Conservation (phyloP, 441 rosid species). For the Brassica hybrid region DNA sequence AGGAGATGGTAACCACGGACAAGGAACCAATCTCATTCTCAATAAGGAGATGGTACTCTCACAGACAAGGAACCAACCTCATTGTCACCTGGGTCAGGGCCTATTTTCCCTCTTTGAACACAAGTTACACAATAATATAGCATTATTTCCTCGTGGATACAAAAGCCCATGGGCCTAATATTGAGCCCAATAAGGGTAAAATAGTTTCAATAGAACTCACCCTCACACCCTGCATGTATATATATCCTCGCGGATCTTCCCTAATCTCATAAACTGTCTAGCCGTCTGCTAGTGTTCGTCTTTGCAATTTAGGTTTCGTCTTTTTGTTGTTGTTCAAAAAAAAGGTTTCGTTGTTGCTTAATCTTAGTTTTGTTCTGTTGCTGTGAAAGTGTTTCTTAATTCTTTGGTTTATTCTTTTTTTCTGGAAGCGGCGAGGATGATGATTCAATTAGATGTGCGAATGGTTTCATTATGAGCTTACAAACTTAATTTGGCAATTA, state of each 20-base stretch:
- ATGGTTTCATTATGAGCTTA: constrained; percentile 48
- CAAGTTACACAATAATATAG: background rate
- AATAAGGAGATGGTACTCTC: too few relatives aligned
- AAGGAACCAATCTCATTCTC: background rate
- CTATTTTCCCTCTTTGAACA: background rate
- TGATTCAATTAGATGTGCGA: background rate
- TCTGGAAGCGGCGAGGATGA: background rate
- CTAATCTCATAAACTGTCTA: background rate
- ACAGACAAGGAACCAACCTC: background rate
- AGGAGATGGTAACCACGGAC: background rate
- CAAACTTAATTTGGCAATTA: constrained; percentile 45
- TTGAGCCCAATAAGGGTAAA: constrained; percentile 13
- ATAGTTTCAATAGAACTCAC: background rate
- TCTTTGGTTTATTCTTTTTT: background rate
- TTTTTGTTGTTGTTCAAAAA: too few relatives aligned
- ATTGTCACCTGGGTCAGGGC: background rate
- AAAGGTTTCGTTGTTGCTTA: too few relatives aligned
- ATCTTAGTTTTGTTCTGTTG: too few relatives aligned
- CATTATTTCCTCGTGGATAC: background rate
- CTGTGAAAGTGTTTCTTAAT: too few relatives aligned
- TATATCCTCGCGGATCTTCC: background rate
- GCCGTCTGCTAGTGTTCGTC: constrained; percentile 30
- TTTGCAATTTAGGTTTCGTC: background rate
- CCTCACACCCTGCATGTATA: constrained; percentile 2
- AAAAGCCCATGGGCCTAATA: constrained; percentile 4